Conservation (phyloP, 2,329 filamentous ascomycete species). For the Didymella sp. region DNA sequence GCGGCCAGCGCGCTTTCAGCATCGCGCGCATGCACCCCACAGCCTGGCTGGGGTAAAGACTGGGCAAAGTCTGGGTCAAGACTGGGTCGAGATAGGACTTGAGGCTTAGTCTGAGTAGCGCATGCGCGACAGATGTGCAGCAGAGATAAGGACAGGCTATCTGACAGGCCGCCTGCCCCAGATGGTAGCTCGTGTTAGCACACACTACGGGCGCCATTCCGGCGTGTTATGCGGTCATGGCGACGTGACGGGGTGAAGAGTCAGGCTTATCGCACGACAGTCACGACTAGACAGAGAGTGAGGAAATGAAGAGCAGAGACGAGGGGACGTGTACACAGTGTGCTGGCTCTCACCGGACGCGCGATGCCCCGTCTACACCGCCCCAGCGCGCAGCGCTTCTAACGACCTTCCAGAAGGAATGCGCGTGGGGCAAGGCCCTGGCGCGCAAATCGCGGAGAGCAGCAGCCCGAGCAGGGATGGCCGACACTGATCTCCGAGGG, state of each 20-base stretch:
- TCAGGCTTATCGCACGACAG: no score
- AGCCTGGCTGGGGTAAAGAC: slow-evolving; percentile 18
- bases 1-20: not conserved
- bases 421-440: slow-evolving; percentile 20
- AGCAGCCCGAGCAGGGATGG: slow-evolving; percentile 10
- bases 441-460: slow-evolving; percentile 20
- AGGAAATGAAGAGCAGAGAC: not conserved
- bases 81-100: not conserved
- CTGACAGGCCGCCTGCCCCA: slow-evolving; percentile 32
- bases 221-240: slow-evolving; percentile 19
- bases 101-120: slow-evolving; percentile 9
- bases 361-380: slow-evolving; percentile 9
- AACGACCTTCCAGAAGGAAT: slow-evolving; percentile 14
- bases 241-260: not conserved
- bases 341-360: not conserved
- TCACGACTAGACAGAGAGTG: no score
- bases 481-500: slow-evolving; percentile 1
- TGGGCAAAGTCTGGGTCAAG: slow-evolving; percentile 10
- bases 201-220: slow-evolving; percentile 10
- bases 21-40: slow-evolving; percentile 29
- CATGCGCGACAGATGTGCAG: slow-evolving; percentile 18
- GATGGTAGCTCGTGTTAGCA: slow-evolving; percentile 1
- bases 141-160: slow-evolving; percentile 37
- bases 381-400: slow-evolving; percentile 4
- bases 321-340: not conserved